Percentiles rank a stretch among this genome's conserved stretches.
phyloP scores from a whole-genome alignment of 768 basidiomycete species.

The Termitomyces heimii region DNA sequence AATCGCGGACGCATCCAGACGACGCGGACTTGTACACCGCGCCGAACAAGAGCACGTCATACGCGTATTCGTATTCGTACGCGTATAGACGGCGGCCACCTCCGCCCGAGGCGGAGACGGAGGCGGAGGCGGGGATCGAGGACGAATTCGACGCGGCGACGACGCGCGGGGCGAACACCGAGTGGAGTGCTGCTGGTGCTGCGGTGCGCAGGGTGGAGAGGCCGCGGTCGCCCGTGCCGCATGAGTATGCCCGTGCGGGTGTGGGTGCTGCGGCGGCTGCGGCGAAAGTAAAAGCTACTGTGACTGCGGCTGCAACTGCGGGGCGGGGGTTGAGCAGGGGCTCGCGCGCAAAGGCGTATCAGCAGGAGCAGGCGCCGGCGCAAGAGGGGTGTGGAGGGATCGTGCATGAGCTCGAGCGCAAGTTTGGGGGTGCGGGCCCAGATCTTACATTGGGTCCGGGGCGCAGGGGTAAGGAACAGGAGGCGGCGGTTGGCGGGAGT shows the following conservation, averaged over 20 bases:
- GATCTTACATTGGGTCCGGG: constrained; percentile 17
- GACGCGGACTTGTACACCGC: constrained; percentile 19
- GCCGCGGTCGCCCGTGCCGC: background rate
- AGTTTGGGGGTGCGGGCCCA: constrained; percentile 18
- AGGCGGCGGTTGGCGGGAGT: background rate
- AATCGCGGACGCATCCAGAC: constrained; percentile 16
- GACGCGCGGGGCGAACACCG: constrained; percentile 18
- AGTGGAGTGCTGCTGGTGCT: constrained; percentile 8
- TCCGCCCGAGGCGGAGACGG: constrained; percentile 12
- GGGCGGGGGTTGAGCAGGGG: too few relatives aligned
- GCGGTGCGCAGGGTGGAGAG: constrained; percentile 2
- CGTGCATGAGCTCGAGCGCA: constrained; percentile 25
- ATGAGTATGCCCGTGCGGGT: background rate
- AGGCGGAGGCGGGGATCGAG: constrained; percentile 12
- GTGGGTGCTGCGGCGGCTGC: too few relatives aligned
- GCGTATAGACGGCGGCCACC: constrained; percentile 31
- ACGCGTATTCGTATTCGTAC: too few relatives aligned
- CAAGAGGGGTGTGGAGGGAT: constrained; percentile 27
- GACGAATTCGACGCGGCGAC: constrained; percentile 36
- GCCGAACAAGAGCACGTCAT: constrained; percentile 19
- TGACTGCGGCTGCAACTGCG: too few relatives aligned
- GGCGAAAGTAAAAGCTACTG: too few relatives aligned
- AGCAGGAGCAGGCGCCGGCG: too few relatives aligned
- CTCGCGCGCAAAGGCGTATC: too few relatives aligned
- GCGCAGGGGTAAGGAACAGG: constrained; percentile 7